These are phyloP conservation scores for Nyctanthes arbortristis DNA, from an alignment of 257 asterid species.

Conservation along the genomic window DNA sequence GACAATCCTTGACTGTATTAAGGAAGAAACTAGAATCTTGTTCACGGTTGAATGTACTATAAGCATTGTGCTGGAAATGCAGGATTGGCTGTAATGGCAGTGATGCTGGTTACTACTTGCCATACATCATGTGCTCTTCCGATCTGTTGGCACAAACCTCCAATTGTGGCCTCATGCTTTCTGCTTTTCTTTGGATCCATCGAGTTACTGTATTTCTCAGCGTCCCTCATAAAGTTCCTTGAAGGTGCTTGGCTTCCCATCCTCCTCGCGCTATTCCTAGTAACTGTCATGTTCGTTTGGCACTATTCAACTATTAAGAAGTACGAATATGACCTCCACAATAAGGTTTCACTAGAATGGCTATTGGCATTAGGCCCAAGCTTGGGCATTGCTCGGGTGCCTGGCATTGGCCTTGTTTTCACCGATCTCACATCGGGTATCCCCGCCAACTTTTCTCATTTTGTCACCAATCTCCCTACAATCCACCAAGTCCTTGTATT, in stretches of 20 bases:
- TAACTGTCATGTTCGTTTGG: conserved; percentile 94
- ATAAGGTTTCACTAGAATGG: conserved; percentile 92
- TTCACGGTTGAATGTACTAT: not conserved
- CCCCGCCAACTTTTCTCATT: conserved; percentile 93
- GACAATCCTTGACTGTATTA: not conserved
- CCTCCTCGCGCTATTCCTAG: conserved; percentile 90
- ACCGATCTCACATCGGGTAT: conserved; percentile 92
- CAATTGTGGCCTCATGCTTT: conserved; percentile 67
- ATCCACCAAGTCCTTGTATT: conserved; percentile 86
- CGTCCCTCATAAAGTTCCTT: conserved; percentile 82
- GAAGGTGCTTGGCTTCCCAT: conserved; percentile 99
- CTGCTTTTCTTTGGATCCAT: conserved; percentile 86
- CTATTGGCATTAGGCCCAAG: conserved; percentile 94
- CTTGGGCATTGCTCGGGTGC: conserved; percentile 90
- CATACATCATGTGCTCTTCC: conserved; percentile 85
- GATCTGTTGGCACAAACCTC: conserved; percentile 94
- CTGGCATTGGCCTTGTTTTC: conserved; percentile 88
- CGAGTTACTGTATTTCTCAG: conserved; percentile 85
- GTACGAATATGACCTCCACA: conserved; percentile 89
- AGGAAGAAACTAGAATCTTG: not conserved
- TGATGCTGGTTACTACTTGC: conserved; percentile 96
- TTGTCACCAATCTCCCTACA: conserved; percentile 94
- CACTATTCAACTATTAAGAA: conserved; percentile 84
- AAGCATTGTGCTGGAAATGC: conserved; percentile 20
- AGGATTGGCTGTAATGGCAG: conserved; percentile 97